A percentile compares a stretch with the other conserved stretches of the same genome.
phyloP scores from a whole-genome alignment of 305 asterid genomes.

The Plantago lanceolata region DNA sequence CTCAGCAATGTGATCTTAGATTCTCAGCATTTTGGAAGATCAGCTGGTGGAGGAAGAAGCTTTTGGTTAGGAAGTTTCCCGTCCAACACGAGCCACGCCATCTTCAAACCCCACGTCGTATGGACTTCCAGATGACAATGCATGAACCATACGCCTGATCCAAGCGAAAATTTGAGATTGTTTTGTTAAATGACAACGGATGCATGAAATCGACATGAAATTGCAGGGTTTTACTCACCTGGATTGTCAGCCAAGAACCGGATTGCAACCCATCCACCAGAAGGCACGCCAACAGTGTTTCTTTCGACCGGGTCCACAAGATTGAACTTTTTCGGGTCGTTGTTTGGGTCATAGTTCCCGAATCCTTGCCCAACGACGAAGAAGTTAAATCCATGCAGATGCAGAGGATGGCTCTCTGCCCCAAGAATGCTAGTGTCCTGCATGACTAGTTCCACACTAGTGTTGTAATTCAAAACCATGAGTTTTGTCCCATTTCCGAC shows the following conservation, averaged over 20 bases:
- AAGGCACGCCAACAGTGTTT: conserved; percentile 60
- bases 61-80: conserved; percentile 49
- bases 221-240: conserved; percentile 14
- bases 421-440: conserved; percentile 67
- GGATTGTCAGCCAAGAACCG: conserved; percentile 53
- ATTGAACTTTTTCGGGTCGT: conserved; percentile 51
- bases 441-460: conserved; percentile 58
- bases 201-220: too few relatives aligned
- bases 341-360: conserved; percentile 60
- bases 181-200: too few relatives aligned
- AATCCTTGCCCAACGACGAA: conserved; percentile 59
- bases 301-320: conserved; percentile 63
- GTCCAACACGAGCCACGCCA: conserved; percentile 59
- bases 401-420: conserved; percentile 69
- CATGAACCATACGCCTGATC: conserved; percentile 52
- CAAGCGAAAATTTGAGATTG: too few relatives aligned
- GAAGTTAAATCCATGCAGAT: conserved; percentile 74
- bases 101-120: conserved; percentile 54
- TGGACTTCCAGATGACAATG: conserved; percentile 54
- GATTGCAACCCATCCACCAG: conserved; percentile 74
- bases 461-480: conserved; percentile 41
- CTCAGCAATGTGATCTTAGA: too few relatives aligned
- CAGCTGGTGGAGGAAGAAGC: conserved; percentile 53
- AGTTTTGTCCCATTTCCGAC: conserved; percentile 49
- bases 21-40: conserved; percentile 42